Evolutionary conservation across 1,284 basidiomycete genomes (phyloP), one percentile per base, ranked within the genome.

Genomic region (Singerocomus rubriflavus): DNA sequence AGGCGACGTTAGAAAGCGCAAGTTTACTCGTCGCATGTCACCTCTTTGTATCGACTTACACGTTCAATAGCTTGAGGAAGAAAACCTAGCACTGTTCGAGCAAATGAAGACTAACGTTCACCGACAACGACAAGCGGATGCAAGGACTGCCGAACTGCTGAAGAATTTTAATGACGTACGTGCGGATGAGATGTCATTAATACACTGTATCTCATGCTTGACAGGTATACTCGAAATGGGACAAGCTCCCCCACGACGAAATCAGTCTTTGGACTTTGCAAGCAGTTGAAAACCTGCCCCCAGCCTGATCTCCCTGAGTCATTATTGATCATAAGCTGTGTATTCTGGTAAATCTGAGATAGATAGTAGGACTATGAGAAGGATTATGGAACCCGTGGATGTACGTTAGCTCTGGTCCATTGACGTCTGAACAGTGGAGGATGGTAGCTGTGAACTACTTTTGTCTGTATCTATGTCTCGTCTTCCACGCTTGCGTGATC

Each of bases 251-350:
- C 1, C 69, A 76, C 44, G 81, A 85, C 16, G 78, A 85, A 26
- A 77, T 86, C 16, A 77, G 81, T 48, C 69, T 74, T 31, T 87
- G 84, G 84, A 74, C 80, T 3, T 68, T 86, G 45, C 75, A 81
- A 59, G 75, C 75, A 3, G 73, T 75, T 7, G 84, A 87, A 59
- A 71, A 70, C n/a, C 54, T 77, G 7, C 73, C 71, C 46, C 68
- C 71, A 5, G 55, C 56, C 6, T 57, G 66, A 13, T 68, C 56
- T 36, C 48, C 49, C 5, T 66, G 46, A 16, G 21, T 12, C 25
- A 2, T 14, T 37, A 7, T 4, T 14, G 17, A 21, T 21, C 21
- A 21, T 21, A 21, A 21, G 21, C 21, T 21, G 21, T 21, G 4
- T 4, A 21, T 21, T 21, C 21, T 21, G 21, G 21, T 21, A 21